Conservation (phyloP, 768 basidiomycete genomes). For the Tephrocybe sp. region DNA sequence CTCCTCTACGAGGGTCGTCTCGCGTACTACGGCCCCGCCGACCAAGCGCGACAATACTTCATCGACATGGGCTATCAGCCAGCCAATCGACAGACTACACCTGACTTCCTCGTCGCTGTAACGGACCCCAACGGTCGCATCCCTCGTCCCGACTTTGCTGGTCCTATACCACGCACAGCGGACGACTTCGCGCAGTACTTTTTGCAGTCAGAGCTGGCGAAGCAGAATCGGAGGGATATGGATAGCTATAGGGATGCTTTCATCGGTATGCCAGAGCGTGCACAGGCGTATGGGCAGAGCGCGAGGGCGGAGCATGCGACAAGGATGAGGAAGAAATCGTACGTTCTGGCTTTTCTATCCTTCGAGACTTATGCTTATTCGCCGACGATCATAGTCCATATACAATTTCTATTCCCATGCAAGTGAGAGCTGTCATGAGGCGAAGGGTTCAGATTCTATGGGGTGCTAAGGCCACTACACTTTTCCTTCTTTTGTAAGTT, state of each 20-base stretch:
- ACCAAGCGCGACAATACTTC: constrained; percentile 70
- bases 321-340: constrained; percentile 34
- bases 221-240: constrained; percentile 44
- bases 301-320: constrained; percentile 50
- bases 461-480: constrained; percentile 28
- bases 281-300: constrained; percentile 40
- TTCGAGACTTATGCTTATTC: not conserved
- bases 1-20: constrained; percentile 73
- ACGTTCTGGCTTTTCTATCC: constrained; percentile 1
- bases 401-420: constrained; percentile 35
- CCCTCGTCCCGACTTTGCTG: constrained; percentile 31
- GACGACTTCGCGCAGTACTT: constrained; percentile 43
- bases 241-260: constrained; percentile 42
- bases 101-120: constrained; percentile 61
- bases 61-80: constrained; percentile 63
- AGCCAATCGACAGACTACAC: constrained; percentile 59
- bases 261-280: constrained; percentile 41
- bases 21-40: constrained; percentile 73
- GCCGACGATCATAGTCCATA: constrained; percentile 32
- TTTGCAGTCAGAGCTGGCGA: constrained; percentile 27
- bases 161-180: constrained; percentile 40
- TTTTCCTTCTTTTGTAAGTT: constrained; percentile 30
- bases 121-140: constrained; percentile 58
- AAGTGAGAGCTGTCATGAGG: constrained; percentile 35
- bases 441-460: constrained; percentile 37